A percentile compares a stretch with the other conserved stretches of the same genome.
phyloP scores from a whole-genome alignment of 2,329 filamentous ascomycete genomes.

The Ascochyta pisi region DNA sequence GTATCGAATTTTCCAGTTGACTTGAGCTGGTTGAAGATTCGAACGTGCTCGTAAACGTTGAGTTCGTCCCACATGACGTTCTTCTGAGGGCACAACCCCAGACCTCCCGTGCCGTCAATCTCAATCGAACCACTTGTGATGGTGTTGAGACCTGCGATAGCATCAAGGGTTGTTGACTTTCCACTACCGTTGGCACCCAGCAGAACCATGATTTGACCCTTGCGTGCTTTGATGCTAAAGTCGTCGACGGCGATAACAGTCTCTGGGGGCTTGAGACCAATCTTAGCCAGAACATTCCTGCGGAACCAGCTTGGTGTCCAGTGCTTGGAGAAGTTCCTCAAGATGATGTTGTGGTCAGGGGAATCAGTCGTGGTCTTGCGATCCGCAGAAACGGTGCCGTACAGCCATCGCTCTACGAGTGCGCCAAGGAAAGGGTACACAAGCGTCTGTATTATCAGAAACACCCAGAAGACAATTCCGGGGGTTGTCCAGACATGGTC shows the following conservation, averaged over 20 bases:
- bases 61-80: slow-evolving; percentile 93
- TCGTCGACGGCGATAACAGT: slow-evolving; percentile 80
- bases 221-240: slow-evolving; percentile 72
- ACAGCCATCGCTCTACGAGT: slow-evolving; percentile 74
- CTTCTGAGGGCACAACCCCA: slow-evolving; percentile 90
- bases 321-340: slow-evolving; percentile 78
- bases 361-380: slow-evolving; percentile 52
- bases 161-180: slow-evolving; percentile 88
- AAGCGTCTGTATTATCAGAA: slow-evolving; percentile 78
- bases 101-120: slow-evolving; percentile 77
- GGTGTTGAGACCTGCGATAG: slow-evolving; percentile 81
- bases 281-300: slow-evolving; percentile 52
- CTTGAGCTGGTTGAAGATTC: slow-evolving; percentile 85
- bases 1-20: slow-evolving; percentile 60
- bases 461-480: slow-evolving; percentile 78
- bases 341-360: slow-evolving; percentile 65
- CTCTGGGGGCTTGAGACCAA: slow-evolving; percentile 59
- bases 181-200: slow-evolving; percentile 90
- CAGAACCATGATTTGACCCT: slow-evolving; percentile 84
- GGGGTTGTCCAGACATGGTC: slow-evolving; percentile 66
- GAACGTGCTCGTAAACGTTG: slow-evolving; percentile 83
- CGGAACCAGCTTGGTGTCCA: slow-evolving; percentile 73
- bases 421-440: slow-evolving; percentile 78
- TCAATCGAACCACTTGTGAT: slow-evolving; percentile 78
- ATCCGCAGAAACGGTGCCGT: slow-evolving; percentile 72